phyloP scores from a whole-genome alignment of 1,284 basidiomycete species.

The Ceratobasidium sp. region DNA sequence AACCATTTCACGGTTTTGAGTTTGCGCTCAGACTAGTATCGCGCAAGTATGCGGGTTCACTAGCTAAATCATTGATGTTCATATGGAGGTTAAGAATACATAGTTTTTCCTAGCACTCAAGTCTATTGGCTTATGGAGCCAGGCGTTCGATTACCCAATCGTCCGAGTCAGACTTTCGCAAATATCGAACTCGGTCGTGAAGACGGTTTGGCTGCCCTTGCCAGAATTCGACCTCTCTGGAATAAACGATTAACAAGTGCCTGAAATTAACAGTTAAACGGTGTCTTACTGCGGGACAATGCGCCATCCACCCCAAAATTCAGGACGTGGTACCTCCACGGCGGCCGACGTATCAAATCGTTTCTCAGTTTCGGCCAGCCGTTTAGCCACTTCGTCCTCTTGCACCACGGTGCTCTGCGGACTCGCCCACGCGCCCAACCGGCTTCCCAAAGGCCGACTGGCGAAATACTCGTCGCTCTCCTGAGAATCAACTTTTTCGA shows the following conservation, averaged over 20 bases:
- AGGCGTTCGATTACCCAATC: conserved; percentile 78
- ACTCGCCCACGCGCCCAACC: conserved; percentile 92
- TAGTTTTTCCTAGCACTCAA: no score
- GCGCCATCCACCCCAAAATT: conserved; percentile 97
- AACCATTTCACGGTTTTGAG: no score
- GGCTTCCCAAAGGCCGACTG: conserved; percentile 81
- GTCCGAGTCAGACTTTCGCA: conserved; percentile 60
- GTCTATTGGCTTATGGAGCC: conserved; percentile 75
- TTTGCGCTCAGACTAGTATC: no score
- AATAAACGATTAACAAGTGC: conserved; percentile 1
- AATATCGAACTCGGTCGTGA: conserved; percentile 87
- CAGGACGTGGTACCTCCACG: conserved; percentile 75
- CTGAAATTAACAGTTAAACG: conserved; percentile 16
- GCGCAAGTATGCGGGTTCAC: no score
- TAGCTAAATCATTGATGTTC: no score
- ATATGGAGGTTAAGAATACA: no score
- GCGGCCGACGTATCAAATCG: conserved; percentile 63
- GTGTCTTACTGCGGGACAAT: conserved; percentile 81
- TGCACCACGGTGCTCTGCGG: conserved; percentile 80
- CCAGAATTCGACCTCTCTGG: conserved; percentile 89
- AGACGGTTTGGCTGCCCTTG: conserved; percentile 86
- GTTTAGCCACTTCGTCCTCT: conserved; percentile 70
- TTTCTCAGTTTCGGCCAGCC: conserved; percentile 66
- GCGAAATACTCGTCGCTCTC: conserved; percentile 88
- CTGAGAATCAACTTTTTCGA: conserved; percentile 72